phyloP scores from a whole-genome alignment of 495 filamentous ascomycete species.

The Darksidea phi region DNA sequence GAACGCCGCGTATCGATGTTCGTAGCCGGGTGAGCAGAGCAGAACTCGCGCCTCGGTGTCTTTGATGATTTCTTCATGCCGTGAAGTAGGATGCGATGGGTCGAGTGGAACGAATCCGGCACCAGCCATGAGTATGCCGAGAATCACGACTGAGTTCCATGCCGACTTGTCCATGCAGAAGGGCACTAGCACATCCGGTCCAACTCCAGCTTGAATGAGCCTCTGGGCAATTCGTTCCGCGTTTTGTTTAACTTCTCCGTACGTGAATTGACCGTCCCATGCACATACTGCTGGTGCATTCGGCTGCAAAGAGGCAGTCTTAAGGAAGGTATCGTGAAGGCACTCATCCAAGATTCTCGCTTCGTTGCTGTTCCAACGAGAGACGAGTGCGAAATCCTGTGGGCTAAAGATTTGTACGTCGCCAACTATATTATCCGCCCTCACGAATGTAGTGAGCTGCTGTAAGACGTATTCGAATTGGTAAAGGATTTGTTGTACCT shows the following conservation, averaged over 20 bases:
- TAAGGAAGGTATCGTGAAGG: constrained; percentile 52
- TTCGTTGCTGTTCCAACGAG: neutral
- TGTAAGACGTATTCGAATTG: constrained; percentile 32
- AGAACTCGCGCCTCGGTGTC: constrained; percentile 44
- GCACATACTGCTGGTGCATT: constrained; percentile 7
- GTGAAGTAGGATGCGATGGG: constrained; percentile 34
- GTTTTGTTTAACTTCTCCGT: constrained; percentile 4
- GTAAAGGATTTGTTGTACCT: constrained; percentile 28
- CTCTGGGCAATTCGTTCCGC: neutral
- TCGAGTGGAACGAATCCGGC: constrained; percentile 28
- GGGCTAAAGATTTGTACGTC: constrained; percentile 7
- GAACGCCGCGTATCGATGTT: neutral
- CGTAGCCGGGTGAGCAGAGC: constrained; percentile 39
- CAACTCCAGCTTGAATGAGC: neutral
- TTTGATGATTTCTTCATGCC: constrained; percentile 15
- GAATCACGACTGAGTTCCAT: constrained; percentile 3
- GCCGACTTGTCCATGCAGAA: constrained; percentile 16
- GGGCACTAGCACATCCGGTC: neutral
- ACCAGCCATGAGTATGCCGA: constrained; percentile 8
- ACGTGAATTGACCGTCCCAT: constrained; percentile 7
- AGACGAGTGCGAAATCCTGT: constrained; percentile 5
- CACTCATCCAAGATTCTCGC: constrained; percentile 43
- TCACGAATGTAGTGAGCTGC: constrained; percentile 4
- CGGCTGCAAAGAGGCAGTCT: too few relatives aligned
- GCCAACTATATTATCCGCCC: neutral